Evolutionary conservation across 2,329 filamentous ascomycete genomes (phyloP), one percentile per base, ranked within the genome.

Genomic region (Trichoderma afroharzianum): DNA sequence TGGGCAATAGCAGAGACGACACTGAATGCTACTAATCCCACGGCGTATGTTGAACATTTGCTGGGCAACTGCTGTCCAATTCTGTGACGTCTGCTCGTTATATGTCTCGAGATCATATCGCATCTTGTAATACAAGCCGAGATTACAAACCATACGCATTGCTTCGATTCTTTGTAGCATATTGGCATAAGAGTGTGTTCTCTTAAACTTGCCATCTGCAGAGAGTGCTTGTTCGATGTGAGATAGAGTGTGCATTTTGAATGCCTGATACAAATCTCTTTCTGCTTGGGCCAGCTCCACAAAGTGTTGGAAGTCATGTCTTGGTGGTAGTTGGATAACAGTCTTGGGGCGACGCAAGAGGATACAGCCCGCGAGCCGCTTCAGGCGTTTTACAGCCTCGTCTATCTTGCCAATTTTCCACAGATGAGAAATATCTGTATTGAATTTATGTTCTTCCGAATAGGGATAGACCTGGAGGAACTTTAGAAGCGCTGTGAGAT

Each of bases 91-190:
- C 8, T 73, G 72, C 11, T 72, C 15, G 0, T 4, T 33, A 5
- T 67, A 59, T 0, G 66, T n/a, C 3, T 28, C 9, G 2, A 73
- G 72, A 12, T 76, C 74, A 11, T 82, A 77, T n/a, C 81, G 75
- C 4, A 69, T 68, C 3, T 77, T 75, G 32, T 85, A 85, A n/a
- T 79, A 74, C 0, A 83, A 64, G 0, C 86, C 85, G 0, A 86
- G 75, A 58, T 86, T 83, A 43, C 85, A 87, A 3, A 86, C 76
- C 18, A 85, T 76, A 1, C 85, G 77, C 70, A 87, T 74, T 0
- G 79, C 76, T 32, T 87, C 82, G 33, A 87, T 84, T 55, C 81
- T 79, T 71, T 85, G 81, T 1, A 87, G 72, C 1, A 82, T 81
- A 57, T 84, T 86, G 11, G 82, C 76, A 59, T 81, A 85, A 0